Percentiles rank a stretch among this genome's conserved stretches.
These are phyloP conservation scores for Pseudozyma sp. DNA, from an alignment of 1,284 basidiomycete genomes.

Conservation along the genomic window DNA sequence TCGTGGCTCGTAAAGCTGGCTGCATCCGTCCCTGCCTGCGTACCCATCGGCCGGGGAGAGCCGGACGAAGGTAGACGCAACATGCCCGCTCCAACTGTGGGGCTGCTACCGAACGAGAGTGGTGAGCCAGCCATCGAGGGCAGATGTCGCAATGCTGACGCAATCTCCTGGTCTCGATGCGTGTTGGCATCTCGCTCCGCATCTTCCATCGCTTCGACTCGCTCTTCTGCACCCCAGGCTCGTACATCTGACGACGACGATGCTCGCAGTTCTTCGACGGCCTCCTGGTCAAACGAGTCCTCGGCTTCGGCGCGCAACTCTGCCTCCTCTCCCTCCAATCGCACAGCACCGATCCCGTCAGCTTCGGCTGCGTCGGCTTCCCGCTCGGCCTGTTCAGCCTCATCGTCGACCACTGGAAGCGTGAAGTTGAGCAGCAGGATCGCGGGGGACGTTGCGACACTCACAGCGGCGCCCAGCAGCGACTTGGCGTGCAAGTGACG, in stretches of 20 bases:
- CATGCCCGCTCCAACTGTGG: not conserved
- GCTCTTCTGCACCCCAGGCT: constrained; percentile 31
- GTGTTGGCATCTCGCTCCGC: constrained; percentile 32
- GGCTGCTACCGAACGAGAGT: constrained; percentile 33
- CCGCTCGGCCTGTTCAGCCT: constrained; percentile 70
- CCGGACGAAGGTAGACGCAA: constrained; percentile 4
- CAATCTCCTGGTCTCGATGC: constrained; percentile 49
- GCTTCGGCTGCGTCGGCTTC: constrained; percentile 48
- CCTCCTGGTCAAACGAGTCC: constrained; percentile 17
- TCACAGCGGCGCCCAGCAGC: constrained; percentile 78
- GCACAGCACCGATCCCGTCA: constrained; percentile 55
- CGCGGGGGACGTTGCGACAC: constrained; percentile 85
- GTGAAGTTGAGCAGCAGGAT: constrained; percentile 87
- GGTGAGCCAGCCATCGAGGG: constrained; percentile 38
- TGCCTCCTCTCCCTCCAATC: constrained; percentile 50
- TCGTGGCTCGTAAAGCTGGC: constrained; percentile 48
- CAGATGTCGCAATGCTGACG: constrained; percentile 47
- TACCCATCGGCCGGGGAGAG: constrained; percentile 12
- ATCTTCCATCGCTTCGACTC: constrained; percentile 27
- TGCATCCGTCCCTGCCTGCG: constrained; percentile 4
- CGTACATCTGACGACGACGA: constrained; percentile 10
- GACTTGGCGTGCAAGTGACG: constrained; percentile 81
- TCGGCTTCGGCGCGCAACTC: constrained; percentile 29
- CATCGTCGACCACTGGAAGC: constrained; percentile 81
- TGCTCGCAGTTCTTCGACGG: constrained; percentile 6